Conservation (phyloP, 768 basidiomycete genomes). For the Coprinellus aureogranulatus region DNA sequence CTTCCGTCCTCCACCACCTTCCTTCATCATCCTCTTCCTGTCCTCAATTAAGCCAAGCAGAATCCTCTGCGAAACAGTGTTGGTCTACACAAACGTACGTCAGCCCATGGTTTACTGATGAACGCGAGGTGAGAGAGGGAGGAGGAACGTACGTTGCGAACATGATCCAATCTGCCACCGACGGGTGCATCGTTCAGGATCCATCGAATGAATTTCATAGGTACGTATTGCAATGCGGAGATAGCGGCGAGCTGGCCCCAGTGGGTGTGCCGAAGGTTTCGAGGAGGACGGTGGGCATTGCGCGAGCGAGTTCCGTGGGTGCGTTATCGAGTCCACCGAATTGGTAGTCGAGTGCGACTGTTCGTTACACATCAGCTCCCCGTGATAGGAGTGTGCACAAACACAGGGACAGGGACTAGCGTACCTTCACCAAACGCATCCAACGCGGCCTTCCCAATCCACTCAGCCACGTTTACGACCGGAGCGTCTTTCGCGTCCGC, state of each 20-base stretch:
- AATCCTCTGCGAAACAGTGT: background rate
- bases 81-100: too few relatives aligned
- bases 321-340: background rate
- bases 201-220: background rate
- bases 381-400: background rate
- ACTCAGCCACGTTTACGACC: background rate
- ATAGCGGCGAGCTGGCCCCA: background rate
- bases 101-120: too few relatives aligned
- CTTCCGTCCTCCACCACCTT: background rate
- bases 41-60: background rate
- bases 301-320: background rate
- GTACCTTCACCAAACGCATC: background rate
- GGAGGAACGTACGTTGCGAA: too few relatives aligned
- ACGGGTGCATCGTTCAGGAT: background rate
- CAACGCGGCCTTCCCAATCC: background rate
- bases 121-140: too few relatives aligned
- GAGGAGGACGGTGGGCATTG: background rate
- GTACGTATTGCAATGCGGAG: background rate
- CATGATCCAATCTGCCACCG: background rate
- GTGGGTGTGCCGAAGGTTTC: background rate
- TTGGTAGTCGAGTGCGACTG: conserved; percentile 2
- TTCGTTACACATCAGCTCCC: background rate
- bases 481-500: background rate
- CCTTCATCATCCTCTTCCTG: background rate
- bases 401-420: background rate